Percentiles rank a stretch among this genome's conserved stretches.
phyloP scores from a whole-genome alignment of 2,329 filamentous ascomycete genomes.

The Stagonosporopsis tanaceti region DNA sequence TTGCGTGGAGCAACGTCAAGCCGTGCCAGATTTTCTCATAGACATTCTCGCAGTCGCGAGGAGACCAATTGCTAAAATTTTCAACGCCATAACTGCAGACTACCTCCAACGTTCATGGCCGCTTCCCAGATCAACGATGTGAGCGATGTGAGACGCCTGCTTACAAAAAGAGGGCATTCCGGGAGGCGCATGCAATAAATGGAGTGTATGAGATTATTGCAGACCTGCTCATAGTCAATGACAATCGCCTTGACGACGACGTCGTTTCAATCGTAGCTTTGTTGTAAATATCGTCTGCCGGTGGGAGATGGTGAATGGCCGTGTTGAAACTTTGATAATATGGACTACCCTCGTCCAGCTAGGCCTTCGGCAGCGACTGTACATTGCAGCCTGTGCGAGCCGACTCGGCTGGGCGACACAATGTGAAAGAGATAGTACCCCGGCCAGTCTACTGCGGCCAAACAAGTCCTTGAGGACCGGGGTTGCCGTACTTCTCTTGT shows the following conservation, averaged over 20 bases:
- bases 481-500: constrained; percentile 42
- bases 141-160: not conserved
- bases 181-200: not conserved
- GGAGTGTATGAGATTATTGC: not conserved
- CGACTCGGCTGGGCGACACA: not conserved
- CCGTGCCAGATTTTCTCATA: not conserved
- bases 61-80: not conserved
- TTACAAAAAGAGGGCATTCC: not conserved
- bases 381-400: not conserved
- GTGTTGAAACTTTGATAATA: not conserved
- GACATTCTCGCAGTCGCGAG: not conserved
- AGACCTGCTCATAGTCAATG: not conserved
- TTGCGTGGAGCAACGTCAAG: not conserved
- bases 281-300: not conserved
- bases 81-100: not conserved
- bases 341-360: not conserved
- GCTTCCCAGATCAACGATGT: not conserved
- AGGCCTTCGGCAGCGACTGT: not conserved
- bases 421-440: not conserved
- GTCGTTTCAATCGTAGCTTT: not conserved
- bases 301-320: not conserved
- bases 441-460: constrained; percentile 16
- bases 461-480: constrained; percentile 8
- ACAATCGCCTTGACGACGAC: not conserved
- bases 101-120: no score